Percentiles rank a stretch among this genome's conserved stretches.
Evolutionary conservation across 2,329 filamentous ascomycete species (phyloP).

Genomic region (Talaromyces rugulosus): DNA sequence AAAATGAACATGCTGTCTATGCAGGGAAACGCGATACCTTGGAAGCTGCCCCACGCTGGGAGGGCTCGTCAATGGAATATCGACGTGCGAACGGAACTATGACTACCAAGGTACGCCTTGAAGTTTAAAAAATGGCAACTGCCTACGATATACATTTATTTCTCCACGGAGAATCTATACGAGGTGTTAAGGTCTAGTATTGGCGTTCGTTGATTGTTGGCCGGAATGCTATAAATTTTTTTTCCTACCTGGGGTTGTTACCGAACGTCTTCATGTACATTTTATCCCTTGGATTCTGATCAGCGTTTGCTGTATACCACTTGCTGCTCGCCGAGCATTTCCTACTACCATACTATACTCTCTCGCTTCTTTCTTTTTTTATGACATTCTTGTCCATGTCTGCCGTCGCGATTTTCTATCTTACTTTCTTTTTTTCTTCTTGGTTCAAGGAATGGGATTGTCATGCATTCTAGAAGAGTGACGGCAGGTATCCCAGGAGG

Average conservation of each 20-base stretch:
- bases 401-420: not conserved
- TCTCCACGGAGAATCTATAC: not conserved
- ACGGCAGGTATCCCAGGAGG: not conserved
- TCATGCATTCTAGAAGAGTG: not conserved
- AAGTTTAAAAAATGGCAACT: slow-evolving; percentile 2
- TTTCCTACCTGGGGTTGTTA: not conserved
- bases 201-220: not conserved
- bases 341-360: not conserved
- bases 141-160: not conserved
- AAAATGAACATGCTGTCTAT: slow-evolving; percentile 6
- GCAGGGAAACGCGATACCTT: not conserved
- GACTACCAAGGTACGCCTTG: slow-evolving; percentile 28
- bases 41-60: slow-evolving; percentile 5
- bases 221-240: not conserved
- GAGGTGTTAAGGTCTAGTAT: not conserved
- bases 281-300: not conserved
- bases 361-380: not conserved
- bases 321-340: not conserved
- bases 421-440: not conserved
- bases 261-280: not conserved
- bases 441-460: not conserved
- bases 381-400: not conserved
- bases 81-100: slow-evolving; percentile 33
- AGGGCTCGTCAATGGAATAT: slow-evolving; percentile 26
- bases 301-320: not conserved